Evolutionary conservation across 2,329 filamentous ascomycete species (phyloP).

Genomic region (Albifimbria verrucaria): DNA sequence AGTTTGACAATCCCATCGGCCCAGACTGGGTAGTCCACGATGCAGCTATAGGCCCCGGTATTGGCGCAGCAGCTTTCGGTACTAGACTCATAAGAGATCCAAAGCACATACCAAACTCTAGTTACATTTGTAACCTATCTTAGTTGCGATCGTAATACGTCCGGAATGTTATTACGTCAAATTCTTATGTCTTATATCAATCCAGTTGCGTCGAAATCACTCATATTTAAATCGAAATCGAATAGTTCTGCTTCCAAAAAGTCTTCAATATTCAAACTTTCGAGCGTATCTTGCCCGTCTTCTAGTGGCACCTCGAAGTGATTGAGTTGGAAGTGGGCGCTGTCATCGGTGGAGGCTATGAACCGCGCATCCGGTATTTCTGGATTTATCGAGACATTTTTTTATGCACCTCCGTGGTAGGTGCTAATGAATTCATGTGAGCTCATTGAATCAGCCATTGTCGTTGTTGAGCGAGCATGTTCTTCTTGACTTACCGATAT

Average conservation of each 20-base stretch:
- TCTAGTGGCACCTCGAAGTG: background rate
- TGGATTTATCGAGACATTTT: too few species aligned
- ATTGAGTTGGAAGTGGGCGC: background rate
- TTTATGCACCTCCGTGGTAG: too few species aligned
- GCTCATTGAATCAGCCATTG: background rate
- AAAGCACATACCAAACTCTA: constrained; percentile 10
- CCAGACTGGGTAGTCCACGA: too few species aligned
- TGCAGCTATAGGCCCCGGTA: too few species aligned
- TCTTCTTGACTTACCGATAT: constrained; percentile 6
- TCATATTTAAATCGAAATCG: constrained; percentile 10
- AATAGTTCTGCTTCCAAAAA: constrained; percentile 10
- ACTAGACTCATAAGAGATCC: too few species aligned
- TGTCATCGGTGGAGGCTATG: background rate
- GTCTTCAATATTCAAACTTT: too few species aligned
- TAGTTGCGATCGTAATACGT: background rate
- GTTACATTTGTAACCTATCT: constrained; percentile 1
- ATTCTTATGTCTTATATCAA: constrained; percentile 16
- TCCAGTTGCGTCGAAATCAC: constrained; percentile 15
- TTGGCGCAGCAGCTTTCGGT: too few species aligned
- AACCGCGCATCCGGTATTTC: too few species aligned
- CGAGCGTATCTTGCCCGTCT: constrained; percentile 1
- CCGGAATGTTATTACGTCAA: constrained; percentile 1
- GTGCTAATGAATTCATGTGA: background rate
- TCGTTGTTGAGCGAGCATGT: background rate
- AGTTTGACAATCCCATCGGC: too few species aligned